phyloP scores from a whole-genome alignment of 805 yeast genomes.

The Candida krabiensis region DNA sequence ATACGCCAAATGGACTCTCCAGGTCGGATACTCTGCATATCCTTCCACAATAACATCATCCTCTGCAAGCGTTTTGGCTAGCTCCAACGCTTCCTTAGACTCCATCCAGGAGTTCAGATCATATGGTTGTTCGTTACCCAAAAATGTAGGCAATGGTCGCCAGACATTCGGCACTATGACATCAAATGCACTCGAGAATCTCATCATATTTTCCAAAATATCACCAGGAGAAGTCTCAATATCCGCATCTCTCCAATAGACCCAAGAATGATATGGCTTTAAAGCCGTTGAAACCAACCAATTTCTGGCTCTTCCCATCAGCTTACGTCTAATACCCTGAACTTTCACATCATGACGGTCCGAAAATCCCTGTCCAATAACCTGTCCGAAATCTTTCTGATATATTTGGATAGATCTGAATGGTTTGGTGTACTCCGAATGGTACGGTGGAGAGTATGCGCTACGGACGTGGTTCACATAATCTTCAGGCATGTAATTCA shows the following conservation, averaged over 20 bases:
- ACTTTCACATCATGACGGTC: conserved; percentile 84
- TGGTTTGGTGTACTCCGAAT: conserved; percentile 59
- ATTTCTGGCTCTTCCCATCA: conserved; percentile 86
- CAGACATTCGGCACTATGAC: conserved; percentile 88
- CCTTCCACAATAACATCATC: conserved; percentile 90
- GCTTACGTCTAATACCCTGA: conserved; percentile 78
- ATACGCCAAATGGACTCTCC: conserved; percentile 81
- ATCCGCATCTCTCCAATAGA: conserved; percentile 88
- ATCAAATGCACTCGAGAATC: conserved; percentile 54
- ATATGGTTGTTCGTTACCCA: conserved; percentile 90
- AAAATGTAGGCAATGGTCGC: conserved; percentile 93
- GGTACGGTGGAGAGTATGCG: conserved; percentile 69
- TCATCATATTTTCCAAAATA: conserved; percentile 73
- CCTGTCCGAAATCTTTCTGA: conserved; percentile 81
- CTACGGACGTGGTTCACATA: conserved; percentile 57
- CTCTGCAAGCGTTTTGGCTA: conserved; percentile 65
- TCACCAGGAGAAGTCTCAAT: conserved; percentile 80
- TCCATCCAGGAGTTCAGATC: conserved; percentile 98
- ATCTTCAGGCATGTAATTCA: conserved; percentile 63
- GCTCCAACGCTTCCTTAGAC: conserved; percentile 67
- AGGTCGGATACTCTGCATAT: conserved; percentile 82
- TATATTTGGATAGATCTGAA: conserved; percentile 80
- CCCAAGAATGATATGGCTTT: conserved; percentile 87
- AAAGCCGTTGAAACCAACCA: conserved; percentile 76
- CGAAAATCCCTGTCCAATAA: conserved; percentile 80